A percentile compares a stretch with the other conserved stretches of the same genome.
These are phyloP conservation scores for Barnettozyma sp. DNA, from an alignment of 805 yeast species.

Conservation along the genomic window DNA sequence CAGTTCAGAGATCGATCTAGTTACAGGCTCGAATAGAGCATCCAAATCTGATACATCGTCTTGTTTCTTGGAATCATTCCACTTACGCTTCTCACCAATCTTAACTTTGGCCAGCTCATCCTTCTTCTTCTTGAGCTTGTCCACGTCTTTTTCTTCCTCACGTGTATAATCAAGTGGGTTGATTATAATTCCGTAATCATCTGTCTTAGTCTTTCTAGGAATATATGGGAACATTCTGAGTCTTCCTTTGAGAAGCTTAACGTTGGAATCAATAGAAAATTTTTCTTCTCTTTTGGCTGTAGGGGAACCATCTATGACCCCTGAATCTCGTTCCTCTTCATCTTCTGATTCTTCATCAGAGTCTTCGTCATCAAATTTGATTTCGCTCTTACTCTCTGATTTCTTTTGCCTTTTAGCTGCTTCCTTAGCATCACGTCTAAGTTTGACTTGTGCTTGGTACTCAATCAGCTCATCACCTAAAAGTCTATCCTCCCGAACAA, in stretches of 20 bases:
- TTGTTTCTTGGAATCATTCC: conserved; percentile 35
- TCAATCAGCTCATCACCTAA: conserved; percentile 42
- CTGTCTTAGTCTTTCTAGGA: conserved; percentile 52
- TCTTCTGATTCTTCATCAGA: conserved; percentile 26
- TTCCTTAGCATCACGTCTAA: conserved; percentile 36
- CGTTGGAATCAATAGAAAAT: conserved; percentile 29
- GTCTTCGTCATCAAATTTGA: conserved; percentile 24
- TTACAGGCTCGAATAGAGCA: conserved; percentile 45
- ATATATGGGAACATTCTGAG: conserved; percentile 72
- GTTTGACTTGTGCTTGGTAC: conserved; percentile 40
- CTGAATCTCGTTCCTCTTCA: conserved; percentile 22
- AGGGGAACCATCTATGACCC: conserved; percentile 12
- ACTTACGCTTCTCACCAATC: conserved; percentile 30
- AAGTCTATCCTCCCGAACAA: conserved; percentile 42
- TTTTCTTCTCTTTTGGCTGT: conserved; percentile 24
- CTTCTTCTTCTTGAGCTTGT: conserved; percentile 25
- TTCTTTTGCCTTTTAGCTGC: conserved; percentile 27
- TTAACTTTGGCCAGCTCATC: conserved; percentile 19
- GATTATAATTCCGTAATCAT: conserved; percentile 83
- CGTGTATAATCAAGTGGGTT: conserved; percentile 56
- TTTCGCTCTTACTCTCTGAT: conserved; percentile 21
- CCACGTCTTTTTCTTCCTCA: conserved; percentile 39
- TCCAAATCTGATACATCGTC: conserved; percentile 49
- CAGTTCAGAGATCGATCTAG: conserved; percentile 29
- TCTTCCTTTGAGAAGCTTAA: conserved; percentile 24